Percentiles rank a stretch among this genome's conserved stretches.
Conservation (phyloP, 805 yeast genomes). For the Lachancea quebecensis region DNA sequence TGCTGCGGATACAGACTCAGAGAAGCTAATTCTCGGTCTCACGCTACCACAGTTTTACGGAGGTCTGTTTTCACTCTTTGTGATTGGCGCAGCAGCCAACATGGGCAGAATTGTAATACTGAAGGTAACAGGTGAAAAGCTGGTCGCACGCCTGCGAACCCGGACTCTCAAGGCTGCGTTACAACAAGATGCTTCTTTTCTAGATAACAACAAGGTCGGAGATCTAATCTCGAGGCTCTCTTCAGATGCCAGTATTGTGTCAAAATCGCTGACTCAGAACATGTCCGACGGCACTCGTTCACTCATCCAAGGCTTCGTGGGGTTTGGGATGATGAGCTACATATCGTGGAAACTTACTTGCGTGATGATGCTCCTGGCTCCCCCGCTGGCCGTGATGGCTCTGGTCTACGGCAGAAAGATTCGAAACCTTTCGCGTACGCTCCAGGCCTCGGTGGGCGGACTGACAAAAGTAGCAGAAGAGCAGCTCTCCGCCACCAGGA, state of each 20-base stretch:
- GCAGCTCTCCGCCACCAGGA: slow-evolving; percentile 73
- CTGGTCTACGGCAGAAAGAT: slow-evolving; percentile 75
- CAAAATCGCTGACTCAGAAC: slow-evolving; percentile 81
- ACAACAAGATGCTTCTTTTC: slow-evolving; percentile 81
- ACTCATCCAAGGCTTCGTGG: slow-evolving; percentile 73
- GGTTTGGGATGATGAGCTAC: slow-evolving; percentile 84
- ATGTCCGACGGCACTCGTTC: slow-evolving; percentile 90
- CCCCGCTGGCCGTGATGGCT: slow-evolving; percentile 76
- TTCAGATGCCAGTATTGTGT: slow-evolving; percentile 81
- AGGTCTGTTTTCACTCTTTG: slow-evolving; percentile 54
- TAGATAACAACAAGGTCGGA: slow-evolving; percentile 86
- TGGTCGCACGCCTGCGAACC: slow-evolving; percentile 78
- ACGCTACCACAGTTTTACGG: slow-evolving; percentile 57
- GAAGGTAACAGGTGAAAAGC: slow-evolving; percentile 75
- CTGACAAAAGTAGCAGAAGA: slow-evolving; percentile 90
- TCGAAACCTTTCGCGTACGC: slow-evolving; percentile 61
- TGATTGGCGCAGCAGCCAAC: slow-evolving; percentile 71
- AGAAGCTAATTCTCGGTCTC: slow-evolving; percentile 47
- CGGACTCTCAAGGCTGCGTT: slow-evolving; percentile 69
- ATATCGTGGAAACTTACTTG: slow-evolving; percentile 79
- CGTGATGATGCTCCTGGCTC: slow-evolving; percentile 72
- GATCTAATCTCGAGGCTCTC: slow-evolving; percentile 84
- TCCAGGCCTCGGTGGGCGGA: slow-evolving; percentile 79
- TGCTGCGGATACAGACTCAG: slow-evolving; percentile 9
- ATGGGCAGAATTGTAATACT: slow-evolving; percentile 72